Evolutionary conservation across 2,329 filamentous ascomycete genomes (phyloP), one percentile per base, ranked within the genome.

Genomic region (Xylaria sp.): DNA sequence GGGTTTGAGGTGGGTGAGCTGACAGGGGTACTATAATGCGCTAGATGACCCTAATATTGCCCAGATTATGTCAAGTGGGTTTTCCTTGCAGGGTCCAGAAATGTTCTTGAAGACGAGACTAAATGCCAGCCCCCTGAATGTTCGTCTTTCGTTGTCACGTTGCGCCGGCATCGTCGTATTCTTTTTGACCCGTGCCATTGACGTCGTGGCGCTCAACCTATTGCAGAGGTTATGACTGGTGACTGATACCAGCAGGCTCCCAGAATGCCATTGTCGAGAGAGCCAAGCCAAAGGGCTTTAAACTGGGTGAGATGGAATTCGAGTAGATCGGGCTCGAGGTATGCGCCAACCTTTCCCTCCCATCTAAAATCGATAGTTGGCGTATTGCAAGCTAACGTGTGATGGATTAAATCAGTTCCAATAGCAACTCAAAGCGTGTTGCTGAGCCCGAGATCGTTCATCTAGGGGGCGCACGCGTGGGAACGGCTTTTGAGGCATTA

Each of bases 261-360:
- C 51, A 56, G 21, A 54, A 70, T 69, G 66, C 55, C 58, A 6
- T 43, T 70, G 17, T 49, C 59, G 7, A 53, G 68, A 40, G 67
- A 69, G 48, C 66, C 65, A 3, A 70, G 68, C 44, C 65, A 64
- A 48, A 58, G 64, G 52, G 65, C 57, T 29, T 46, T 64, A 31
- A 55, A 58, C 23, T 68, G 67, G 67, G 61, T 68, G 48, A 66
- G 54, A 61, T 65, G 68, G 66, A 67, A 66, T 56, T 63, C 63
- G 23, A 68, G 51, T 17, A 68, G 57, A 41, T 37, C 53, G 23
- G 59, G 48, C 38, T 43, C 43, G 19, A 55, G 40, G 65, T 68
- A 60, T 17, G 59, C 41, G 25, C 27, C 38, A 29, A n/a, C n/a
- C 41, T 23, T 23, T 58, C 52, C 51, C 33, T 54, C 51, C 33